Evolutionary conservation across 139 green algal species (phyloP), one percentile per base, ranked within the genome.

Genomic region (Raphidocelis subcapitata): DNA sequence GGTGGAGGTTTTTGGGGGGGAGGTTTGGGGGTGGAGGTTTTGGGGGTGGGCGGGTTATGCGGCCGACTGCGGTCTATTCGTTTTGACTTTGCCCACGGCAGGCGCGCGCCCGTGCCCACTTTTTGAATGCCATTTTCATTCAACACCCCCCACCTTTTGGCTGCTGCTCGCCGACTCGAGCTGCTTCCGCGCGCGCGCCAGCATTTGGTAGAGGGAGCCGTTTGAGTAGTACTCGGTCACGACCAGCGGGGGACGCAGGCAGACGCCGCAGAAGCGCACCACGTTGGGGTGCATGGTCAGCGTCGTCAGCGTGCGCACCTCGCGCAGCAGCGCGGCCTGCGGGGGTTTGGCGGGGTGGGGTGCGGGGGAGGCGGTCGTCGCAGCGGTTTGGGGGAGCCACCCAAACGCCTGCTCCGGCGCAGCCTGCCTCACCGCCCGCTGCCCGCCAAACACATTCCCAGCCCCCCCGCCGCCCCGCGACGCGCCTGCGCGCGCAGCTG

Each of bases 201-300:
- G 33, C 51, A 86, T 62, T 32, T 49, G 24, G 46, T 75, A 82
- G 4, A 84, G 67, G 26, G 73, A 82, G 1, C 81, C 77, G 32
- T 77, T 60, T 3, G 76, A 51, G 75, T 90, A 90, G 74, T 84
- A 88, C 74, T 90, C 80, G 18, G 81, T 88, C n/a, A 90, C 77
- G 59, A 90, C 82, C 35, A 79, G 67, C 2, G 84, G 85, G 16
- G 85, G 85, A 32, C 83, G 66, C 47, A 81, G 51, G 57, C 82
- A 88, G 31, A 88, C 65, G 5, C 78, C 82, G 75, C 56, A 74
- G 76, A 88, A 85, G 60, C 82, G 79, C 32, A 88, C 79, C 35
- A 88, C 76, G 73, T 85, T 85, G 55, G 82, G 82, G 79, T 88
- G 82, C 67, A 77, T 74, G 3, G 65, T 70, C 20, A 76, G 72